These are phyloP conservation scores for Silene noctiflora DNA, from an alignment of 179 eudicot genomes.

Conservation along the genomic window DNA sequence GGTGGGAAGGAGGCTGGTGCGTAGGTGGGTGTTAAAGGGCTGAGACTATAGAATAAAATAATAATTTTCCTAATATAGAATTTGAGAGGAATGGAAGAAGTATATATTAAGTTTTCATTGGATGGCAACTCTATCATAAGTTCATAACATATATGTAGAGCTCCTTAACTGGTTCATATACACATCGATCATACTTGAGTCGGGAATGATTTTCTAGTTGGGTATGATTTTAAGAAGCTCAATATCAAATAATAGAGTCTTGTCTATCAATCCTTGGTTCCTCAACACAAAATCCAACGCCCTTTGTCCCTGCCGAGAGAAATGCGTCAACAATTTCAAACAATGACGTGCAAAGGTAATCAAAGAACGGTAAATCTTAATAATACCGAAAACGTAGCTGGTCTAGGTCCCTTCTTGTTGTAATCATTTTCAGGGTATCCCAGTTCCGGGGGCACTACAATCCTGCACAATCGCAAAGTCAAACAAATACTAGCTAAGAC, in stretches of 20 bases:
- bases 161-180: neutral
- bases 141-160: no score
- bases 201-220: slow-evolving; percentile 30
- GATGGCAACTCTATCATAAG: no score
- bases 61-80: no score
- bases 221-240: slow-evolving; percentile 84
- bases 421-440: slow-evolving; percentile 89
- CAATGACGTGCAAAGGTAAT: neutral
- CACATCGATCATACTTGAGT: neutral
- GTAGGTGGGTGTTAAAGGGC: no score
- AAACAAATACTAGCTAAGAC: neutral
- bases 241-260: slow-evolving; percentile 90
- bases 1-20: no score
- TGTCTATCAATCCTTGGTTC: slow-evolving; percentile 93
- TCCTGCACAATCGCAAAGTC: slow-evolving; percentile 47
- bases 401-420: slow-evolving; percentile 85
- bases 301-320: slow-evolving; percentile 71
- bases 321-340: neutral
- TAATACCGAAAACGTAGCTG: slow-evolving; percentile 91
- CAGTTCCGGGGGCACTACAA: slow-evolving; percentile 90
- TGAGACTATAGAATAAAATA: no score
- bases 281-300: slow-evolving; percentile 88
- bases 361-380: slow-evolving; percentile 6
- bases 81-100: no score
- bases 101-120: no score